A percentile compares a stretch with the other conserved stretches of the same genome.
Conservation (phyloP, 768 basidiomycete genomes). For the Pleurotus platypus region DNA sequence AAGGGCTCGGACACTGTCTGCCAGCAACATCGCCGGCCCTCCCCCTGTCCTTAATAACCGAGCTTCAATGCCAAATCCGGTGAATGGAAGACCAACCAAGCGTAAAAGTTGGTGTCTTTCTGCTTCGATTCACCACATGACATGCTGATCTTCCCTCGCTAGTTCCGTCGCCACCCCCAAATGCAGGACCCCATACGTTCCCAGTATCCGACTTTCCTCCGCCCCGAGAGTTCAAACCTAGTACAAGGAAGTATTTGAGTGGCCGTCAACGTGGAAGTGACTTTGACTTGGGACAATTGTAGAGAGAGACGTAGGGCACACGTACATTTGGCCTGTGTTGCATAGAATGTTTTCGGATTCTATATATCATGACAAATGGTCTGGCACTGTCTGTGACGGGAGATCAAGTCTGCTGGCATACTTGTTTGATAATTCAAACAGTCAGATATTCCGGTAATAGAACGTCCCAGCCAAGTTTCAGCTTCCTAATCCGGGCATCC, state of each 20-base stretch:
- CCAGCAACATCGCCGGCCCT: slow-evolving; percentile 11
- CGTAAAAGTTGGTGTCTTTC: slow-evolving; percentile 44
- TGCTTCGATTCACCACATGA: slow-evolving; percentile 4
- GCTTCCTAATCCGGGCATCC: slow-evolving; percentile 7
- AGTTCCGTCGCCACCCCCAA: slow-evolving; percentile 55
- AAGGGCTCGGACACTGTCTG: slow-evolving; percentile 17
- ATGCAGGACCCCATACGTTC: slow-evolving; percentile 66
- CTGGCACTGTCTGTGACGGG: background rate
- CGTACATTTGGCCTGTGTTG: slow-evolving; percentile 4
- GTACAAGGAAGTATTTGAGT: slow-evolving; percentile 54
- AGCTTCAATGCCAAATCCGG: background rate
- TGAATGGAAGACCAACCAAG: slow-evolving; percentile 25
- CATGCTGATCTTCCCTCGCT: slow-evolving; percentile 10
- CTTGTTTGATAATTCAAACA: background rate
- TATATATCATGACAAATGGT: background rate
- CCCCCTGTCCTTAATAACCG: slow-evolving; percentile 12
- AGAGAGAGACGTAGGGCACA: slow-evolving; percentile 5
- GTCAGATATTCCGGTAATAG: background rate
- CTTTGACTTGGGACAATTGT: slow-evolving; percentile 52
- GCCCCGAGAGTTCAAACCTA: slow-evolving; percentile 58
- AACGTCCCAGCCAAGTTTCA: background rate
- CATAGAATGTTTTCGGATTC: slow-evolving; percentile 6
- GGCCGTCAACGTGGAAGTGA: slow-evolving; percentile 68
- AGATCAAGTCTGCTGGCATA: slow-evolving; percentile 2
- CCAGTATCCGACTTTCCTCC: slow-evolving; percentile 77